phyloP scores from a whole-genome alignment of 441 rosid genomes.

The Gossypium trilobum region DNA sequence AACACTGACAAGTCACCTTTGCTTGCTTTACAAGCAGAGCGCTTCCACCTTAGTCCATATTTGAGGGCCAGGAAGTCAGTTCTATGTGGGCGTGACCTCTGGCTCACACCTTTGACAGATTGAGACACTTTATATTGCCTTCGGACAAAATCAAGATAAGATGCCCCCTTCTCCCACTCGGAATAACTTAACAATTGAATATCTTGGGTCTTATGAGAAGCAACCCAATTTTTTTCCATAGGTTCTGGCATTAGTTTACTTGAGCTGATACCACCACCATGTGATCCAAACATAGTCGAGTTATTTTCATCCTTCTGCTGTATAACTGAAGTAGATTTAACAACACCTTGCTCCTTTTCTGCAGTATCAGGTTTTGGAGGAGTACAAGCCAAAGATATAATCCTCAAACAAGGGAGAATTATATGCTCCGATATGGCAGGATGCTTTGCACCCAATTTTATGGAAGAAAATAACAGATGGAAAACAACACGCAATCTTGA shows the following conservation, averaged over 20 bases:
- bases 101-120: conserved; percentile 57
- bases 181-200: conserved; percentile 86
- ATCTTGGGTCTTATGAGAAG: conserved; percentile 67
- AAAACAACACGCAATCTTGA: conserved; percentile 93
- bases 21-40: conserved; percentile 46
- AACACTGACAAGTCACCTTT: conserved; percentile 73
- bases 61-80: conserved; percentile 84
- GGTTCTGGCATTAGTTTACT: conserved; percentile 45
- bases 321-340: conserved; percentile 43
- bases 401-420: conserved; percentile 98
- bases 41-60: conserved; percentile 94
- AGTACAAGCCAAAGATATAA: conserved; percentile 94
- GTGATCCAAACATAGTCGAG: conserved; percentile 35
- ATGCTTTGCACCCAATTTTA: conserved; percentile 97
- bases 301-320: conserved; percentile 68
- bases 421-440: conserved; percentile 99
- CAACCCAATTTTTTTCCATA: conserved; percentile 59
- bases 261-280: conserved; percentile 29
- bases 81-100: conserved; percentile 74
- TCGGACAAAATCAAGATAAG: conserved; percentile 99
- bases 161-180: conserved; percentile 99
- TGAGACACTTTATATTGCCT: conserved; percentile 95
- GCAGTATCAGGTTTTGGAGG: conserved; percentile 96
- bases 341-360: conserved; percentile 65
- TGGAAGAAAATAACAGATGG: conserved; percentile 91